Conservation (phyloP, 2,329 filamentous ascomycete genomes). For the Penicillium oxalicum region DNA sequence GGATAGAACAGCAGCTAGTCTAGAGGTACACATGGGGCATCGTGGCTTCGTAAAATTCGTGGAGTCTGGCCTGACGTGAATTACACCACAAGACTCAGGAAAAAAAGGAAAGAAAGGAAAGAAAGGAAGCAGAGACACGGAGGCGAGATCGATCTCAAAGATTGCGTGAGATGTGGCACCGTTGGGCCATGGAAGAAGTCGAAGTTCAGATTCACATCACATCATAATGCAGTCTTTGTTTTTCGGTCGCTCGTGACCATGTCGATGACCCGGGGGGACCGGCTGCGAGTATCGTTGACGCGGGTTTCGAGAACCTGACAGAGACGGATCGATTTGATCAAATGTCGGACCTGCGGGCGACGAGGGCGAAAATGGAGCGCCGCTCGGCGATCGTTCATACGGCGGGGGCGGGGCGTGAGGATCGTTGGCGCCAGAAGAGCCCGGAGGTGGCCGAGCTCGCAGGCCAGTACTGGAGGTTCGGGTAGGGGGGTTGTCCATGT, state of each 20-base stretch:
- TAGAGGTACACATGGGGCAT: not conserved
- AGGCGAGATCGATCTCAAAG: no score
- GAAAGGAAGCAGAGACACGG: no score
- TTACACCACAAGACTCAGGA: no score
- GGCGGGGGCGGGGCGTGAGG: constrained; percentile 52
- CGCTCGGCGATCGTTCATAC: constrained; percentile 59
- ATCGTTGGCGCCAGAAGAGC: constrained; percentile 39
- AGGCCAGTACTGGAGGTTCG: constrained; percentile 21
- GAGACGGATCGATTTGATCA: constrained; percentile 16
- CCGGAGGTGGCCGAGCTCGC: constrained; percentile 11
- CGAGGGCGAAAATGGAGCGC: constrained; percentile 51
- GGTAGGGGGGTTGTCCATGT: constrained; percentile 12
- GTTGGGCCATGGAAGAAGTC: no score
- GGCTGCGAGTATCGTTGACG: constrained; percentile 5
- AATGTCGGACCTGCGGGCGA: constrained; percentile 29
- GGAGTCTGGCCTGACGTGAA: no score
- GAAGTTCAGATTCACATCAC: constrained; percentile 19
- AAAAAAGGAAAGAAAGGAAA: no score
- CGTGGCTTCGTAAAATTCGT: no score
- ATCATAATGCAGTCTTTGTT: constrained; percentile 41
- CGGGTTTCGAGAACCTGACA: constrained; percentile 16
- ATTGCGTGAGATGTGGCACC: no score
- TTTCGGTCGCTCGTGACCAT: constrained; percentile 13
- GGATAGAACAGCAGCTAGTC: not conserved
- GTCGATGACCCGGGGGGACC: constrained; percentile 3